A percentile compares a stretch with the other conserved stretches of the same genome.
phyloP scores from a whole-genome alignment of 176 grass and related monocot genomes.

The Cymbopogon citratus region DNA sequence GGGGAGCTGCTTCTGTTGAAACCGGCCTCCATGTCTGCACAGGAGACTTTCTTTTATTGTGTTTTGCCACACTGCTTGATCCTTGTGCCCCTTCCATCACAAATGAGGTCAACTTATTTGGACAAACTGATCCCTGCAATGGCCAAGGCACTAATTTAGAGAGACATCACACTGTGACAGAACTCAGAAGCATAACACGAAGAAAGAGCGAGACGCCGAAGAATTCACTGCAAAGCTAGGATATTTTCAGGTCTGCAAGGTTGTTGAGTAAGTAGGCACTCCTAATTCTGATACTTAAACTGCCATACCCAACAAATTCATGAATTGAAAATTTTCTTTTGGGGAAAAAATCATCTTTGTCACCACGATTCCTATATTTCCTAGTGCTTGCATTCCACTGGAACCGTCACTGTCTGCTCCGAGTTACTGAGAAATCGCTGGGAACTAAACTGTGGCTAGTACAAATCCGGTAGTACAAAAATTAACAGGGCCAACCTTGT shows the following conservation, averaged over 20 bases:
- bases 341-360: no score
- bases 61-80: background rate
- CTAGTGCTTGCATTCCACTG: background rate
- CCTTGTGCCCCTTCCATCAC: conserved; percentile 30
- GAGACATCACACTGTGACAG: background rate
- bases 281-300: background rate
- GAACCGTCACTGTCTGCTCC: background rate
- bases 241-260: background rate
- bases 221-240: background rate
- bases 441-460: background rate
- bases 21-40: conserved; percentile 52
- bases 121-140: conserved; percentile 29
- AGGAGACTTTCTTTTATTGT: conserved; percentile 40
- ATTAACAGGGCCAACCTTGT: background rate
- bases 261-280: background rate
- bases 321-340: no score
- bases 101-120: conserved; percentile 24
- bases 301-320: no score
- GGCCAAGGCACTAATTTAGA: background rate
- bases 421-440: background rate
- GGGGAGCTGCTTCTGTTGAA: conserved; percentile 42
- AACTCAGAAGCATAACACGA: background rate
- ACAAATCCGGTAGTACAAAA: background rate
- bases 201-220: background rate
- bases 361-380: background rate